phyloP scores from a whole-genome alignment of 257 asterid species.

The Lithospermum erythrorhizon region DNA sequence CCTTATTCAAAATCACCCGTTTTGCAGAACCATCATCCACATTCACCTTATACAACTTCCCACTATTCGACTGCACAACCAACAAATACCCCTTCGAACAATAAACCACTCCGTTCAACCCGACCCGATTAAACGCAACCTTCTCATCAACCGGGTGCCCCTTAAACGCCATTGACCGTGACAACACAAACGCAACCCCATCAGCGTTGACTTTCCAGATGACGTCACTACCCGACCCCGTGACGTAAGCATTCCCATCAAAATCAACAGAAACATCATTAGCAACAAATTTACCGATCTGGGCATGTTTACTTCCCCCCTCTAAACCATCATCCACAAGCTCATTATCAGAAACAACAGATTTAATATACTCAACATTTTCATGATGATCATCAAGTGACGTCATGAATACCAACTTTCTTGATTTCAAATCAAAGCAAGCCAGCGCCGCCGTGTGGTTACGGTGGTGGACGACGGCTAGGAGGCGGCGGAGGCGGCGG shows the following conservation, averaged over 20 bases:
- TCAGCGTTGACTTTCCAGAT: slow-evolving; percentile 44
- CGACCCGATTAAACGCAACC: slow-evolving; percentile 19
- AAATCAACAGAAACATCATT: slow-evolving; percentile 60
- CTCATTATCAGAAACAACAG: too few species aligned
- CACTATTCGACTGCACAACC: slow-evolving; percentile 60
- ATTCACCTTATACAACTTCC: slow-evolving; percentile 51
- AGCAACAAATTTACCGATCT: slow-evolving; percentile 16
- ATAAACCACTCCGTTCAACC: slow-evolving; percentile 62
- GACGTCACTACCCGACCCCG: slow-evolving; percentile 48
- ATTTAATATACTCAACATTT: too few species aligned
- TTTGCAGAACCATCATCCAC: slow-evolving; percentile 54
- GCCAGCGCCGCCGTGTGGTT: slow-evolving; percentile 47
- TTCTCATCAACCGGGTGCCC: slow-evolving; percentile 25
- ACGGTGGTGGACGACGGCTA: slow-evolving; percentile 45
- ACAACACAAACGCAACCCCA: slow-evolving; percentile 48
- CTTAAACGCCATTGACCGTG: slow-evolving; percentile 33
- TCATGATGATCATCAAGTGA: slow-evolving; percentile 28
- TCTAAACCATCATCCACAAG: too few species aligned
- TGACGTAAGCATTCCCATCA: slow-evolving; percentile 62
- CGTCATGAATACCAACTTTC: slow-evolving; percentile 35
- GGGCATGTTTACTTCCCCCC: too few species aligned
- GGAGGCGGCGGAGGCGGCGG: slow-evolving; percentile 52
- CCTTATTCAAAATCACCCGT: slow-evolving; percentile 39
- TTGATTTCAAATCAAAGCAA: slow-evolving; percentile 41
- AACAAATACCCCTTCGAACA: slow-evolving; percentile 53